Percentiles rank a stretch among this genome's conserved stretches.
These are phyloP conservation scores for Pseudevernia furfuracea DNA, from an alignment of 495 filamentous ascomycete species.

Conservation along the genomic window DNA sequence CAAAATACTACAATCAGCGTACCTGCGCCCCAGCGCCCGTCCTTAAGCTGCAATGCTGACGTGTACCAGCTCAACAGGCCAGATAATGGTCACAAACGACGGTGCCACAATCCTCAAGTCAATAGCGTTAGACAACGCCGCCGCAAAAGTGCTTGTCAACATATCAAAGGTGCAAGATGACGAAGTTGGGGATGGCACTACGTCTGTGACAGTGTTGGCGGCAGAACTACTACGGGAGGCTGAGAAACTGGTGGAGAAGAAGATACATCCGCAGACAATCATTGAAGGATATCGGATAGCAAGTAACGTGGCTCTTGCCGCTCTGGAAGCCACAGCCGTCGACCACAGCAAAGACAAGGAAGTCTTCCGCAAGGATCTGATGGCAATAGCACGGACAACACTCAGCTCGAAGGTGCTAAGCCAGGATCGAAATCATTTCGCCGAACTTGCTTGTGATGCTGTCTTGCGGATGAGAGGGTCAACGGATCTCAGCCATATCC, in stretches of 20 bases:
- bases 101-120: slow-evolving; percentile 96
- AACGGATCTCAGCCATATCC: slow-evolving; percentile 92
- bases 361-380: slow-evolving; percentile 81
- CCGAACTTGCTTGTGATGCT: slow-evolving; percentile 84
- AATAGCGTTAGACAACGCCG: slow-evolving; percentile 98
- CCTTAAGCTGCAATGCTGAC: slow-evolving; percentile 20
- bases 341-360: slow-evolving; percentile 77
- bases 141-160: slow-evolving; percentile 94
- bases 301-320: slow-evolving; percentile 73
- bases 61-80: slow-evolving; percentile 69
- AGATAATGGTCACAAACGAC: slow-evolving; percentile 98
- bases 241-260: slow-evolving; percentile 91
- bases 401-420: slow-evolving; percentile 94
- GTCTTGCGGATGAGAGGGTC: slow-evolving; percentile 85
- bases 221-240: slow-evolving; percentile 94
- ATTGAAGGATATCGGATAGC: slow-evolving; percentile 99
- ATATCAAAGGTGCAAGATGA: slow-evolving; percentile 99
- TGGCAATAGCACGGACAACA: slow-evolving; percentile 90
- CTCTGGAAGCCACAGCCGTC: slow-evolving; percentile 74
- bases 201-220: slow-evolving; percentile 83
- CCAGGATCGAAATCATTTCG: slow-evolving; percentile 89
- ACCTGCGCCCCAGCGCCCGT: slow-evolving; percentile 30
- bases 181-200: slow-evolving; percentile 94
- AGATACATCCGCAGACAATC: slow-evolving; percentile 98
- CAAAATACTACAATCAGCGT: slow-evolving; percentile 98